Base-by-base conservation (phyloP, 495 filamentous ascomycete species). In the Sordaria brevicollis region DNA sequence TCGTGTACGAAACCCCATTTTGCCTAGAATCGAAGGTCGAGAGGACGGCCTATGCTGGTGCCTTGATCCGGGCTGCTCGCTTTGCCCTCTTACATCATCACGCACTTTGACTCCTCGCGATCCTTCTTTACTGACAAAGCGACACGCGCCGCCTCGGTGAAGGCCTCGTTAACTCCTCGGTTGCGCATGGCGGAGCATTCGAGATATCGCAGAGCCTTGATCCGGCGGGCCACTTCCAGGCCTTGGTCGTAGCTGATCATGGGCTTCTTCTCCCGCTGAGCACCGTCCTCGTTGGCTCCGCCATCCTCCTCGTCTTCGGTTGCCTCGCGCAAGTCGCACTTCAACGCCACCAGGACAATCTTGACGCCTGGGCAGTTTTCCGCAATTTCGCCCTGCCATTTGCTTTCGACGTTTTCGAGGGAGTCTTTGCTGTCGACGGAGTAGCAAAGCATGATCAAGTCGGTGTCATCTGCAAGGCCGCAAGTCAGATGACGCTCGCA, bases 181-280 rank as follows among this genome's bases (percentile, higher is more conserved):
- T 99, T 99, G 78, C 93, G 90, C 85, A 97, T 97, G 15, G 95
- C 95, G 35, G 96, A 98, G 85, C 95, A 99, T 83, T 99, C 95
- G 89, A 99, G 85, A 79, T 99, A 99, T 72, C 96, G 89, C 70
- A 97, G 86, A 11, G 95, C 87, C 73, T 88, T 85, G 76, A 99
- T 97, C 76, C 90, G 89, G 79, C 94, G 89, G 13, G 95, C 95
- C 71, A 97, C 96, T 68, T 93, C 92, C 65, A 99, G 83, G 2
- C 95, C 95, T 77, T 97, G 90, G 70, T 96, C 90, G 78, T 98
- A 99, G 73, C 90, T 89, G 77, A 99, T 96, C 81, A 92, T 89
- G 15, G 87, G 85, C 80, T 88, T 89, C 85, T 90, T 89, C 76
- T 88, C 86, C 54, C 80, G 77, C 68, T 78, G 79, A 31, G 75